phyloP scores from a whole-genome alignment of 2,329 filamentous ascomycete species.

The Colletotrichum godetiae region DNA sequence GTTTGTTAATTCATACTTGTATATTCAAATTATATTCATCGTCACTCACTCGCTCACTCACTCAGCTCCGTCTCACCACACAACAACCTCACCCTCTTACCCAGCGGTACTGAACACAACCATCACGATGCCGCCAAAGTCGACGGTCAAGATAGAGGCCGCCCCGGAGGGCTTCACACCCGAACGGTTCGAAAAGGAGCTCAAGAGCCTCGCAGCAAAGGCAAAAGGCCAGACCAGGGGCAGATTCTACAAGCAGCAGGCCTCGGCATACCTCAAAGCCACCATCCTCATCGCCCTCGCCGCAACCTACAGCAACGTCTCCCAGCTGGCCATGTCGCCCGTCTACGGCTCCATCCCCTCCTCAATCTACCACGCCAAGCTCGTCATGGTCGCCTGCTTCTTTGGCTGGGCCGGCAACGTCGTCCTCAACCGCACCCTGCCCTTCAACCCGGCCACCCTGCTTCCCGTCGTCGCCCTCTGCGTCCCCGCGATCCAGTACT shows the following conservation, averaged over 20 bases:
- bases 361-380: constrained; percentile 75
- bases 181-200: constrained; percentile 66
- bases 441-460: constrained; percentile 61
- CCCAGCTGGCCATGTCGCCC: constrained; percentile 82
- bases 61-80: not conserved
- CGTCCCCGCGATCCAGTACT: constrained; percentile 78
- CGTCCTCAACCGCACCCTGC: constrained; percentile 60
- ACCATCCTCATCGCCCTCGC: constrained; percentile 64
- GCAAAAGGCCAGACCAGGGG: constrained; percentile 47
- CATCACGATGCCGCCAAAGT: constrained; percentile 31
- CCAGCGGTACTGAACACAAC: not conserved
- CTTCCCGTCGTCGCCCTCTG: constrained; percentile 81
- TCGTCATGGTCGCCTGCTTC: constrained; percentile 74
- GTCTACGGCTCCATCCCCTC: constrained; percentile 89
- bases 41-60: not conserved
- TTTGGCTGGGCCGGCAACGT: constrained; percentile 78
- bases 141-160: constrained; percentile 15
- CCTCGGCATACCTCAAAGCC: constrained; percentile 52
- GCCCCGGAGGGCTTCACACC: constrained; percentile 54
- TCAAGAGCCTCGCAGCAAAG: constrained; percentile 61
- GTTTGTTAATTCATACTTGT: constrained; percentile 1
- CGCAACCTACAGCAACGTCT: constrained; percentile 76
- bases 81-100: not conserved
- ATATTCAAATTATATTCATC: not conserved
- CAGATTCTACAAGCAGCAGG: constrained; percentile 44